phyloP scores from a whole-genome alignment of 2,329 filamentous ascomycete species.

The Thelonectria discophora region DNA sequence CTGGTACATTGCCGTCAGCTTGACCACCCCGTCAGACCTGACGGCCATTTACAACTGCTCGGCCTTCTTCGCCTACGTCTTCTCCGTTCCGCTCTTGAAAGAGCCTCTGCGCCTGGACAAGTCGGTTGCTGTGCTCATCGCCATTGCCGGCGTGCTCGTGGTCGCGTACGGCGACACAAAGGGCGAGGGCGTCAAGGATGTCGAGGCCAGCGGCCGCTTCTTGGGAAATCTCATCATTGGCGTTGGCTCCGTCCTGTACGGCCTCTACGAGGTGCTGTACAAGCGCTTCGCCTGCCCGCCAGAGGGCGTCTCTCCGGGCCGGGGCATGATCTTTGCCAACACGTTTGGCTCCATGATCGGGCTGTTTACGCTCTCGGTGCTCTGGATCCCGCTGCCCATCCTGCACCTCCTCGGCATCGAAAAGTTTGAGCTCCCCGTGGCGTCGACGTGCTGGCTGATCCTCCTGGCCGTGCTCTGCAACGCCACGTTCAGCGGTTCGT shows the following conservation, averaged over 20 bases:
- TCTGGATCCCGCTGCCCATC: constrained; percentile 92
- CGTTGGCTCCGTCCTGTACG: constrained; percentile 88
- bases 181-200: constrained; percentile 48
- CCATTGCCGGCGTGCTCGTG: constrained; percentile 89
- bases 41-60: constrained; percentile 99
- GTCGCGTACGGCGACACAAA: constrained; percentile 89
- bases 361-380: constrained; percentile 81
- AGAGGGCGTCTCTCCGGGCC: constrained; percentile 81
- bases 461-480: constrained; percentile 84
- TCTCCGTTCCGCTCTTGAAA: constrained; percentile 87
- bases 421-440: constrained; percentile 81
- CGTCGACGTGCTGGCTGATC: constrained; percentile 82
- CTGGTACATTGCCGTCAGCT: constrained; percentile 94
- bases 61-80: constrained; percentile 97
- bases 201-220: constrained; percentile 72
- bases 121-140: constrained; percentile 83
- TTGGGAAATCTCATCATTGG: constrained; percentile 93
- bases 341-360: constrained; percentile 90
- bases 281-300: constrained; percentile 94
- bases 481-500: constrained; percentile 90
- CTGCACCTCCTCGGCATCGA: constrained; percentile 83
- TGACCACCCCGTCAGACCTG: constrained; percentile 92
- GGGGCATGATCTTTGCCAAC: constrained; percentile 97
- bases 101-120: constrained; percentile 88
- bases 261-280: constrained; percentile 96